Evolutionary conservation across 2,329 filamentous ascomycete genomes (phyloP).

Genomic region (Pleoardoris graminearum): DNA sequence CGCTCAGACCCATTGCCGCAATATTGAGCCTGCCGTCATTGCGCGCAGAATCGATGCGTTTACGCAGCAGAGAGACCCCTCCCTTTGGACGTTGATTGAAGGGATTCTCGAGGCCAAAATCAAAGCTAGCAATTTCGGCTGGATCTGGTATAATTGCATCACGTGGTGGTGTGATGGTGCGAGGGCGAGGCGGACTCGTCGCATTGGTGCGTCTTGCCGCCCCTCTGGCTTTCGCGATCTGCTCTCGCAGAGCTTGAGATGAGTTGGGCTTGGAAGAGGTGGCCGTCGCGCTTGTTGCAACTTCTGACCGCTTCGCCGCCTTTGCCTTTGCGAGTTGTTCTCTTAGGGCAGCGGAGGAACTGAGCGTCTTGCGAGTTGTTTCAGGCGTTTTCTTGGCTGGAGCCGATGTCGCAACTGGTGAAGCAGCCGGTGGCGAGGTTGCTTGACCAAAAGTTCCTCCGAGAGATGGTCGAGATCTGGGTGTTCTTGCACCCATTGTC

Average conservation of each 20-base stretch:
- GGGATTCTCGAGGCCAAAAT: conserved; percentile 65
- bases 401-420: conserved; percentile 21
- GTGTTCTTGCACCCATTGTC: conserved; percentile 41
- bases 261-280: conserved; percentile 61
- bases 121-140: conserved; percentile 48
- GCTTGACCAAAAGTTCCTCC: conserved; percentile 42
- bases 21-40: conserved; percentile 85
- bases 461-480: conserved; percentile 36
- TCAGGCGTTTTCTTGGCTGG: conserved; percentile 38
- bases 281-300: conserved; percentile 13
- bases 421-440: conserved; percentile 30
- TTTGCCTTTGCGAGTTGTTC: conserved; percentile 94
- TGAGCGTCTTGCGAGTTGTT: conserved; percentile 52
- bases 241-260: conserved; percentile 80
- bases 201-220: conserved; percentile 61
- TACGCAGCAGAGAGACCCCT: conserved; percentile 69
- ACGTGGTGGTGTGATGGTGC: conserved; percentile 34
- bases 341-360: conserved; percentile 78
- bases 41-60: conserved; percentile 72
- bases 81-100: conserved; percentile 69
- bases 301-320: conserved; percentile 63
- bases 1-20: conserved; percentile 75
- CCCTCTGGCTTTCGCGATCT: conserved; percentile 85
- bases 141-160: conserved; percentile 34
- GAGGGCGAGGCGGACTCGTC: conserved; percentile 22